These are phyloP conservation scores for Pseudopithomyces chartarum DNA, from an alignment of 2,329 filamentous ascomycete genomes.

Conservation along the genomic window DNA sequence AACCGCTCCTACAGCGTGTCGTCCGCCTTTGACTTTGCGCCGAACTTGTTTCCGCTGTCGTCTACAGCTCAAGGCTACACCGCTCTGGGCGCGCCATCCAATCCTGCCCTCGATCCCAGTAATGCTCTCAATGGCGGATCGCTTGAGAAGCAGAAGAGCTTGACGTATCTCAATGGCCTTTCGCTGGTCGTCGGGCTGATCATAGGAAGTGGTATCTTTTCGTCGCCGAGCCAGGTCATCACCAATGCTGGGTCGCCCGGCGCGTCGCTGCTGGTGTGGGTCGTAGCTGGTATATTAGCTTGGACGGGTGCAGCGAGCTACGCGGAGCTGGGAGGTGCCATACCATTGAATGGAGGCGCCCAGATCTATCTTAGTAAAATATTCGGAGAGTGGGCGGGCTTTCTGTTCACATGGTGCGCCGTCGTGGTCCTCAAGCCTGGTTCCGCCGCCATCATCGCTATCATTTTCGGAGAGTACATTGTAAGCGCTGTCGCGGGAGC, in stretches of 20 bases:
- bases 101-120: slow-evolving; percentile 57
- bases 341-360: slow-evolving; percentile 91
- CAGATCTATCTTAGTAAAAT: slow-evolving; percentile 96
- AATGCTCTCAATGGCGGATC: slow-evolving; percentile 73
- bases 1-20: slow-evolving; percentile 83
- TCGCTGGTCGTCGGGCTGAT: slow-evolving; percentile 91
- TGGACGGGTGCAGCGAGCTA: slow-evolving; percentile 97
- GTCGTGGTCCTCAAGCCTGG: slow-evolving; percentile 94
- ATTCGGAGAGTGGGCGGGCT: slow-evolving; percentile 89
- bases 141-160: slow-evolving; percentile 90
- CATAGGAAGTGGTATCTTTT: slow-evolving; percentile 96
- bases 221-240: slow-evolving; percentile 90
- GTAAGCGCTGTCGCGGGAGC: slow-evolving; percentile 84
- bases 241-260: slow-evolving; percentile 89
- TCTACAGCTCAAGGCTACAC: slow-evolving; percentile 80
- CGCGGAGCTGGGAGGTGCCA: slow-evolving; percentile 92
- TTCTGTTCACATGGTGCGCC: slow-evolving; percentile 95
- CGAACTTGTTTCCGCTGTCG: slow-evolving; percentile 88
- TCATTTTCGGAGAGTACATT: slow-evolving; percentile 98
- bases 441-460: slow-evolving; percentile 89
- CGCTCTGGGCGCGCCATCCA: slow-evolving; percentile 77
- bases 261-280: slow-evolving; percentile 88
- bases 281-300: slow-evolving; percentile 85
- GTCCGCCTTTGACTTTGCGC: slow-evolving; percentile 94
- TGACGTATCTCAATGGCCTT: slow-evolving; percentile 93